Base-by-base conservation (phyloP, 208 protist species). In the Leishmania aethiopica region DNA sequence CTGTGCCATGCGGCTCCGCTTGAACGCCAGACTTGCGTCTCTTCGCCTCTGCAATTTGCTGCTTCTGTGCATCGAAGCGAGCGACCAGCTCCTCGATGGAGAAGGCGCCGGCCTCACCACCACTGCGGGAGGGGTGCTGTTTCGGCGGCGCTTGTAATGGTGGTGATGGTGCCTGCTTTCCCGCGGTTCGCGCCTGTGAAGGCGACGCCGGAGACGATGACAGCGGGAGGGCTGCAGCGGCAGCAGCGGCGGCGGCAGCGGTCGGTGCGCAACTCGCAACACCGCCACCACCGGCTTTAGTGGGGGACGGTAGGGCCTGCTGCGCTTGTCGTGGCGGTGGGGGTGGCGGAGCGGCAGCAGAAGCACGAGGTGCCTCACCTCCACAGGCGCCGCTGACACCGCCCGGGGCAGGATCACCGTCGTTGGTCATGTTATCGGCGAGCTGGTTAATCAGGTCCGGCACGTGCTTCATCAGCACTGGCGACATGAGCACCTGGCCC, bases 401-500 rank as follows among this genome's bases (percentile, higher is more conserved):
- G 8, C 32, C 59, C 35, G 19, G 2, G 19, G 35, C 19, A 17
- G 75, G 10, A 17, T 37, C 7, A 49, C 59, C 42, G 75, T 37
- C 53, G 22, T 37, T 53, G 11, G 71, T 77, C 6, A 72, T 69
- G 42, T 85, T 62, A 3, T 55, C 74, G 32, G 81, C 84, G 25
- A 97, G 89, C 77, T 92, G 88, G 28, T 88, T 80, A 32, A 94
- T 92, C 35, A 97, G 84, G 49, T 89, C 88, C 10, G 95, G 93
- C 55, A 96, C 87, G 47, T 90, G 87, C 59, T 80, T 82, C 84
- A 94, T 90, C 42, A 97, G 71, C 32, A 96, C 89, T 0, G 94
- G 90, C 1, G 89, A 78, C 55, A 80, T 81, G 15, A 98, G 88
- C 22, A 98, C 89, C 75, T 94, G 90, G 22, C 88, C 88, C 15